Base-by-base conservation (phyloP, 169 alveolate species). In the Plasmodium gonderi region DNA sequence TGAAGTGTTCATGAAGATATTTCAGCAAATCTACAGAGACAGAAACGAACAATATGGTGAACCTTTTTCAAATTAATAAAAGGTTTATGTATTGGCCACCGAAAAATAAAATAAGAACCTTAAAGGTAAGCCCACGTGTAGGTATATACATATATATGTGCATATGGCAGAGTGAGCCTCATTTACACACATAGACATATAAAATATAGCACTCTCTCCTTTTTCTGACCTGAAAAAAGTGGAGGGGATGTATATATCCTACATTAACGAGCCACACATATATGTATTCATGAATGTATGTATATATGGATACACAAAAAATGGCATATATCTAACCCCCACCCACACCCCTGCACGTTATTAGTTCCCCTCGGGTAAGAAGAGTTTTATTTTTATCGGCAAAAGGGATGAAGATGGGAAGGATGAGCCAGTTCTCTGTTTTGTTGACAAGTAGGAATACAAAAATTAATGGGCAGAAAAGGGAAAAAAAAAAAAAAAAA, bases 381-480 rank as follows among this genome's bases (percentile, higher is more conserved):
- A 90, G 68, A 83, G 95, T 79, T 95, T 95, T 60, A 96, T 95
- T 45, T 95, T 95, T 79, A 68, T 93, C 44, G 96, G 97, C n/a
- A 95, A 95, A 75, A 94, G 97, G 44, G 97, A 95, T 47, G 96
- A 94, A 47, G 97, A 95, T 89, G 97, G 97, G 14, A 95, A 95
- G 91, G 91, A 94, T 20, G 97, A 95, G 42, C 97, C 97, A 4
- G 96, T 94, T n/a, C 82, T 95, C 4, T 94, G 96, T 76, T 95
- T 95, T 79, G 95, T 94, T 40, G 97, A 95, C 91, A 81, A 92
- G 97, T 95, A 81, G 23, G 93, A 33, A 44, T 17, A 2, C 6
- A 26, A 60, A 45, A 68, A 54, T 51, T n/a, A n/a, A 20, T 23
- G 9, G 14, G 12, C 45, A 38, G 42, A 14, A 5, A 6, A 33